Evolutionary conservation across 192 early-diverging fungal genomes (phyloP).

Genomic region (Borealophlyctis nickersoniae): DNA sequence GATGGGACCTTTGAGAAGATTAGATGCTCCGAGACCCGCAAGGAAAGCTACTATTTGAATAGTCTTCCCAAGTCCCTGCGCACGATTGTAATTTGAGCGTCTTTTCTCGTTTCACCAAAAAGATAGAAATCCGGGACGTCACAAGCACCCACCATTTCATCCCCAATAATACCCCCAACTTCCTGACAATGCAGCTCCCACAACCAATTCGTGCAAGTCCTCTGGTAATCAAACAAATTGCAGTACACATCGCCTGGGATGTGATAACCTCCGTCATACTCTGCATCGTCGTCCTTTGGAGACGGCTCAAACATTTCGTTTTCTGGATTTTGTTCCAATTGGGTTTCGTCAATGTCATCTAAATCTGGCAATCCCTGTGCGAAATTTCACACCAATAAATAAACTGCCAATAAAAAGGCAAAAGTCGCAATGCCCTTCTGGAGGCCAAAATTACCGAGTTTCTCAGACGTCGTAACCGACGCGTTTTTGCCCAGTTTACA

Average conservation of each 20-base stretch:
- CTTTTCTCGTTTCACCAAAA: too few species aligned
- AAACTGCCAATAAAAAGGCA: neutral
- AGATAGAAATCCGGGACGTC: too few species aligned
- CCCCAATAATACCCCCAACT: conserved; percentile 87
- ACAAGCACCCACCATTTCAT: conserved; percentile 90
- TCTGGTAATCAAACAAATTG: conserved; percentile 87
- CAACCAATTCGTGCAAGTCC: conserved; percentile 80
- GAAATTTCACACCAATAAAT: neutral
- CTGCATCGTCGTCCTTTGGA: conserved; percentile 49
- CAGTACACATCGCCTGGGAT: conserved; percentile 81
- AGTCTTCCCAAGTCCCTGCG: conserved; percentile 87
- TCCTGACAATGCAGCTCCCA: conserved; percentile 83
- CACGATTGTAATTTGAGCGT: too few species aligned
- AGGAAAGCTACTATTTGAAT: conserved; percentile 86
- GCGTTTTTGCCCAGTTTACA: conserved; percentile 46
- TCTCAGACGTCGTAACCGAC: conserved; percentile 17
- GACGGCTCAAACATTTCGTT: conserved; percentile 52
- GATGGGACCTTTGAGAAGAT: conserved; percentile 63
- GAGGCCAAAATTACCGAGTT: neutral
- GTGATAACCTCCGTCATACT: conserved; percentile 44
- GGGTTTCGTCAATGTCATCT: conserved; percentile 21
- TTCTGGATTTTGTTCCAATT: conserved; percentile 29
- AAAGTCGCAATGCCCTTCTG: too few species aligned
- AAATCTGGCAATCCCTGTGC: neutral
- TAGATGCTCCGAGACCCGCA: conserved; percentile 72